Base-by-base conservation (phyloP, 1,139 yeast genomes). In the Debaryomyces nepalensis region DNA sequence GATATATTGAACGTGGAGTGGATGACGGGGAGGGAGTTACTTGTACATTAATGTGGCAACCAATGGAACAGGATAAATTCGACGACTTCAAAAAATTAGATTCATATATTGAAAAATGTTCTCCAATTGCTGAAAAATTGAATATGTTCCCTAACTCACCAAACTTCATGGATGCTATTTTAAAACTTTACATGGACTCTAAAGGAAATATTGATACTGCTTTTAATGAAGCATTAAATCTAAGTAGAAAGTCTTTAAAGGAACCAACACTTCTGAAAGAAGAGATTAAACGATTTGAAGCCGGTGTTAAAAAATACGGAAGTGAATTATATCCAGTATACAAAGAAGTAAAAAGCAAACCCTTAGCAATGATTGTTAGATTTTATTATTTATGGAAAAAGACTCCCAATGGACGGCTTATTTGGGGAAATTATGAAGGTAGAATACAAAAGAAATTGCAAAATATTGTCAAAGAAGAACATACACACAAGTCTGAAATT, bases 371-470 rank as follows among this genome's bases (percentile, higher is more conserved):
- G 82, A 75, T 90, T 48, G 97, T 91, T 1, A 66, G 97, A 41
- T 91, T 77, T 58, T 91, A 88, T 57, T 91, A 91, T 55, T 67
- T 87, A 40, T 91, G 98, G 98, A 91, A 91, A 62, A 91, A 91
- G 61, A 84, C 97, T 0, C 70, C 77, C 22, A 74, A 74, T 42
- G 98, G 98, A 0, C 80, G 77, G 49, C 58, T 65, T 39, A 86
- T 87, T 11, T 89, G 97, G 96, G 97, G 89, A 26, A 84, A 84
- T 55, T 87, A 69, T 54, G 84, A 82, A 45, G 95, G 95, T 1
- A 66, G 97, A 44, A 71, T 73, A 42, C 79, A 81, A 53, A 82
- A 83, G 55, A 76, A 73, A 48, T 52, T 66, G 15, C 75, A 69
- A 49, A 68, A 64, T 54, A 64, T 61, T 30, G 57, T 54, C 35